Conservation (phyloP, 2,329 filamentous ascomycete species). For the Penicillium sp. region DNA sequence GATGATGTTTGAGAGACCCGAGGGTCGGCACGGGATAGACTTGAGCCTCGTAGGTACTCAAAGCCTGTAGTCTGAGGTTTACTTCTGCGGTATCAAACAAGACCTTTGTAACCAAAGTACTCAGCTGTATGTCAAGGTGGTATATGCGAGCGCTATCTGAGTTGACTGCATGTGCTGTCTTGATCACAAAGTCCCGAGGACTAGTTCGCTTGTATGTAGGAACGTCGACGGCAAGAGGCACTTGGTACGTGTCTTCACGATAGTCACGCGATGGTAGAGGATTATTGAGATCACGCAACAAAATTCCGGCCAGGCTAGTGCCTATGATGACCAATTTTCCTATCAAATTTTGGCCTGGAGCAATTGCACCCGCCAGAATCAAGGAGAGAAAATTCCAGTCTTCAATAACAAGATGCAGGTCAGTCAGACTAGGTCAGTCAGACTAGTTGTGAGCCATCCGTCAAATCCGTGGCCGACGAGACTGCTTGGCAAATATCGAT, state of each 20-base stretch:
- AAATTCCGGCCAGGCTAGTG: constrained; percentile 50
- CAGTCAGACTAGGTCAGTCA: constrained; percentile 55
- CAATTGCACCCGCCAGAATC: constrained; percentile 56
- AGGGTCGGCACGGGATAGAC: constrained; percentile 52
- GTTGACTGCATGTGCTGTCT: constrained; percentile 54
- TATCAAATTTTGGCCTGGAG: constrained; percentile 51
- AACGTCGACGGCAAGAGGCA: constrained; percentile 60
- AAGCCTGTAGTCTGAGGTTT: constrained; percentile 52
- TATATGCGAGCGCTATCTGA: constrained; percentile 57
- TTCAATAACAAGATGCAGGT: constrained; percentile 55
- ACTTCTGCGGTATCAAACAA: constrained; percentile 43
- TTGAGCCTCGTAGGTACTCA: constrained; percentile 51
- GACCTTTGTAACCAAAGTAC: constrained; percentile 52
- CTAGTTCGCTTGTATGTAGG: constrained; percentile 55
- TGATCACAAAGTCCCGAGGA: constrained; percentile 60
- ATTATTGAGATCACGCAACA: constrained; percentile 58
- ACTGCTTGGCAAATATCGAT: constrained; percentile 52
- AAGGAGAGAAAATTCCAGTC: constrained; percentile 60
- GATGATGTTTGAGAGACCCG: constrained; percentile 30
- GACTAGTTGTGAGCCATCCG: constrained; percentile 60
- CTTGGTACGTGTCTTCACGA: constrained; percentile 57
- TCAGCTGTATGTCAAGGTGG: constrained; percentile 57
- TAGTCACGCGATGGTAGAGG: constrained; percentile 51
- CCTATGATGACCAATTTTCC: constrained; percentile 47
- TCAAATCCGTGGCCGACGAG: constrained; percentile 58